Conservation (phyloP, 495 filamentous ascomycete species). For the Neurospora sp. region DNA sequence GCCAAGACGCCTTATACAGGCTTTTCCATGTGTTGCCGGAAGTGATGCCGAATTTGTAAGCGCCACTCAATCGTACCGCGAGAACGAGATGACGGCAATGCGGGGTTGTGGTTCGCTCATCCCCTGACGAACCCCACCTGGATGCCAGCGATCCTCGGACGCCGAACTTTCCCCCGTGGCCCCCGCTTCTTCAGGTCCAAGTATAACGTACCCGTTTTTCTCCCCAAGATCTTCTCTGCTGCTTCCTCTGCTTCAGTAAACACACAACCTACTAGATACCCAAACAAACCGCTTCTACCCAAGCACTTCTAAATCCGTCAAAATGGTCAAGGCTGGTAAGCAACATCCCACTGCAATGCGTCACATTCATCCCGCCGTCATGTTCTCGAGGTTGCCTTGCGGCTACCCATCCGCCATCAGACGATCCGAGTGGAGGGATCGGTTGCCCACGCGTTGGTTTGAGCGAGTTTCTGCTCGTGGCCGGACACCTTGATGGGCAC, state of each 20-base stretch:
- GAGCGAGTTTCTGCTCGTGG: conserved; percentile 10
- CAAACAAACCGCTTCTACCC: neutral
- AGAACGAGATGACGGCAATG: conserved; percentile 12
- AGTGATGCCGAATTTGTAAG: neutral
- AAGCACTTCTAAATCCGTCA: conserved; percentile 29
- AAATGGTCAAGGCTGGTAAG: conserved; percentile 95
- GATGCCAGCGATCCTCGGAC: conserved; percentile 12
- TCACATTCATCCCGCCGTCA: conserved; percentile 16
- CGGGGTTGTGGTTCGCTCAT: conserved; percentile 8
- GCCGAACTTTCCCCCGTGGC: neutral
- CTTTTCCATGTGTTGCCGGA: neutral
- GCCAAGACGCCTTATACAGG: neutral
- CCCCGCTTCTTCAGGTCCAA: neutral
- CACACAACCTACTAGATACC: neutral
- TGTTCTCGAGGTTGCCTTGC: conserved; percentile 2
- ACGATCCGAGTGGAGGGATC: neutral
- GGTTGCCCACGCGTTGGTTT: conserved; percentile 7
- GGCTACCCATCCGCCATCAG: neutral
- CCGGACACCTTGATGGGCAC: conserved; percentile 23
- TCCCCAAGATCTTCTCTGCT: conserved; percentile 1
- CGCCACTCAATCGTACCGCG: neutral
- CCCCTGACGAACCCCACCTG: conserved; percentile 10
- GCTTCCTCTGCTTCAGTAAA: neutral
- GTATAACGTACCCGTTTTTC: conserved; percentile 2
- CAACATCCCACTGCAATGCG: conserved; percentile 20